Evolutionary conservation across 1,284 basidiomycete genomes (phyloP).

Genomic region (Fomes fomentarius): DNA sequence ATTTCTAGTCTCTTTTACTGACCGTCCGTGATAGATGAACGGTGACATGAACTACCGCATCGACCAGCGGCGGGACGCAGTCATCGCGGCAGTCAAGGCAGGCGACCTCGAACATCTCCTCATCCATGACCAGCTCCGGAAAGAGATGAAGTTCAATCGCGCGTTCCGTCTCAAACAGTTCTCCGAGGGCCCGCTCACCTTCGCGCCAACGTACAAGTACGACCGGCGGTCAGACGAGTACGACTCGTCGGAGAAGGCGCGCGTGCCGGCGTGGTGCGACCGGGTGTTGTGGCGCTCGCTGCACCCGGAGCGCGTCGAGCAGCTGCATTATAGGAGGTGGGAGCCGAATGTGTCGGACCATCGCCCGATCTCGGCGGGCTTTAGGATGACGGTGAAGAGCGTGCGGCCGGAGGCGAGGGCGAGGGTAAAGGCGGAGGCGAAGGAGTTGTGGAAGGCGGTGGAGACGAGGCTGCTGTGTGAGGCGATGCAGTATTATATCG

Average conservation of each 20-base stretch:
- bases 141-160: conserved; percentile 87
- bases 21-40: conserved; percentile 51
- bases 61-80: conserved; percentile 84
- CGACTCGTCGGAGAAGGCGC: conserved; percentile 87
- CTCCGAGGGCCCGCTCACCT: conserved; percentile 80
- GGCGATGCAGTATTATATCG: conserved; percentile 57
- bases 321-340: conserved; percentile 75
- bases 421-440: conserved; percentile 56
- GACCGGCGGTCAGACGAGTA: conserved; percentile 79
- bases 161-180: conserved; percentile 87
- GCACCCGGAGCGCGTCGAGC: conserved; percentile 56
- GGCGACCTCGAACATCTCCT: conserved; percentile 70
- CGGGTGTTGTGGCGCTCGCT: conserved; percentile 84
- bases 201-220: conserved; percentile 96
- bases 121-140: conserved; percentile 86
- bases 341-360: conserved; percentile 88
- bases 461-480: conserved; percentile 55
- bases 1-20: not conserved
- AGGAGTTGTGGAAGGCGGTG: conserved; percentile 60
- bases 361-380: conserved; percentile 83
- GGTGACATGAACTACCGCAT: conserved; percentile 95
- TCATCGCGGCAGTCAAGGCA: conserved; percentile 68
- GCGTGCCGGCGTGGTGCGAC: conserved; percentile 96
- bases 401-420: conserved; percentile 63
- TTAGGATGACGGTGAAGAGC: conserved; percentile 73